Evolutionary conservation across 176 grass and related monocot species (phyloP), one percentile per base, ranked within the genome.

Genomic region (Oryza brachyantha): DNA sequence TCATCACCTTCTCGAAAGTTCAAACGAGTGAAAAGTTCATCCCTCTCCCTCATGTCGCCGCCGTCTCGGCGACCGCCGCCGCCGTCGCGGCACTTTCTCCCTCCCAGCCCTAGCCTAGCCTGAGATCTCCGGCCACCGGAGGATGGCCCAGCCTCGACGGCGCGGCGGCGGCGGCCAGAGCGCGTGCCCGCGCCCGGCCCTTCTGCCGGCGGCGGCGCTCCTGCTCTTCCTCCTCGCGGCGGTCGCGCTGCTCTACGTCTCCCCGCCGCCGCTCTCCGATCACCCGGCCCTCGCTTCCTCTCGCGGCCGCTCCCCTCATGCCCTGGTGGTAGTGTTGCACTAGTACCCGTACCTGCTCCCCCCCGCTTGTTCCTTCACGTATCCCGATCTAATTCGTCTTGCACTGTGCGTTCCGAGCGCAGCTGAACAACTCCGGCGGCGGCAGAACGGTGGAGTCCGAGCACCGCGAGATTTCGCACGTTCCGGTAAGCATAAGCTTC

Each of bases 151-250:
- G 76, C 70, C 76, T 37, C 72, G 83, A 67, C 93, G 90, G 82
- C 93, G 93, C 46, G 79, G 48, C 28, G 74, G 58, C 31, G 77
- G 72, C 62, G 68, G 69, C 75, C 81, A 72, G 46, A 74, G 65
- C 72, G 63, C 59, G 68, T 88, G 82, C 80, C 82, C 81, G 63
- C 87, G 78, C 72, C 85, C 75, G 75, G 77, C 76, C 26, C 60
- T 68, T 2, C 64, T 85, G 29, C 74, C 82, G 57, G 42, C 86
- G 45, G 79, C 68, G 29, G 87, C 75, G 27, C 78, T 86, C 70
- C 86, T 93, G 58, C 88, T 93, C 60, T 84, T 97, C 72, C 84
- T 92, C 74, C 41, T 93, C 79, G 81, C 66, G 57, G 84, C 88
- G 72, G 54, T 90, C 59, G 61, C 83, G 25, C 70, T 92, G 36